Conservation (phyloP, 2,329 filamentous ascomycete species). For the Chaetomiaceae sp. region DNA sequence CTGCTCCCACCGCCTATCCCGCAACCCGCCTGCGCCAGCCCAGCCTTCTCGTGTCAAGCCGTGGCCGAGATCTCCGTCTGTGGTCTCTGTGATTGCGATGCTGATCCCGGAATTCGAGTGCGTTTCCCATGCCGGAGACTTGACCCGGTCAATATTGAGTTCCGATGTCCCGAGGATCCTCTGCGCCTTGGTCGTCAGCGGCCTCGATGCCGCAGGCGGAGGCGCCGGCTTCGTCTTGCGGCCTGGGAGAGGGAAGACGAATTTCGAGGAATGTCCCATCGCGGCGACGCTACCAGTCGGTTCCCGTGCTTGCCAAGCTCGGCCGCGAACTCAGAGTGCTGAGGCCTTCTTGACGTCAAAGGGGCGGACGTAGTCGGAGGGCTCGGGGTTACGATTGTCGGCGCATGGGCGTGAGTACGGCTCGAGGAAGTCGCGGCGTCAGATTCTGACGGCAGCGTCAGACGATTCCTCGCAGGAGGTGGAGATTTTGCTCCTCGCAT, state of each 20-base stretch:
- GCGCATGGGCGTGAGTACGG: constrained; percentile 5
- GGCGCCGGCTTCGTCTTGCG: constrained; percentile 38
- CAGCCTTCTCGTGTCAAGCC: constrained; percentile 24
- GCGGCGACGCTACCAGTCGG: not conserved
- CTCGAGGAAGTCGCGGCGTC: constrained; percentile 1
- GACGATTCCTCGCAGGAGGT: constrained; percentile 8
- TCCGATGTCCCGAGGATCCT: constrained; percentile 44
- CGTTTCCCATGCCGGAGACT: constrained; percentile 36
- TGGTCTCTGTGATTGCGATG: constrained; percentile 39
- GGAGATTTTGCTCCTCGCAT: constrained; percentile 11
- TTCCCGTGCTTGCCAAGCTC: not conserved
- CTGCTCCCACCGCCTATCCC: constrained; percentile 36
- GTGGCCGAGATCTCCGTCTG: constrained; percentile 24
- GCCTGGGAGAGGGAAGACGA: constrained; percentile 44
- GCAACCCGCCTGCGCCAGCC: constrained; percentile 19
- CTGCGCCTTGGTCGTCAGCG: constrained; percentile 46
- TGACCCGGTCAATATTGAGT: constrained; percentile 36
- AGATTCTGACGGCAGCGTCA: constrained; percentile 5
- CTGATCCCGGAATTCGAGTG: constrained; percentile 40
- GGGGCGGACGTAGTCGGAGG: constrained; percentile 1
- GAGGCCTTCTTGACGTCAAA: not conserved
- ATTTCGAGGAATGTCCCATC: constrained; percentile 33
- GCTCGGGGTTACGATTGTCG: constrained; percentile 7
- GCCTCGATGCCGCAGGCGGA: constrained; percentile 26
- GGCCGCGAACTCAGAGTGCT: not conserved